Evolutionary conservation across 371 early-diverging fungal genomes (phyloP), one percentile per base, ranked within the genome.

Genomic region (Actinomortierella ambigua): DNA sequence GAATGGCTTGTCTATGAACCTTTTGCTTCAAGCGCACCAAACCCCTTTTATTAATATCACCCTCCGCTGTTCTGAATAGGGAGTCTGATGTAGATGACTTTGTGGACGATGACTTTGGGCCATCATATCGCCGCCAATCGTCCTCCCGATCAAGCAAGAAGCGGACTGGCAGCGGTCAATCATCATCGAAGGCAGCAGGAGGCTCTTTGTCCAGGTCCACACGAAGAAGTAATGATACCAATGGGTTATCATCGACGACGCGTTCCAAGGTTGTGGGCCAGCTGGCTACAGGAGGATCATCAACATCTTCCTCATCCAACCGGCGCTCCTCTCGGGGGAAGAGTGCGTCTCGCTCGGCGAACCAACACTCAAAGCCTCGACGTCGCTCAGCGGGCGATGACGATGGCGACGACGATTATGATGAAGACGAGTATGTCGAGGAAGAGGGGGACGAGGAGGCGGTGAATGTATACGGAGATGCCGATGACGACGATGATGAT

Each of bases 401-500:
- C 23, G 28, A 40, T 27, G 51, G 27, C 42, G 29, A 40, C 20
- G 49, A 48, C 9, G 18, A 49, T 17, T 40, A 14, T 20, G 27
- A 50, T 11, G 67, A 70, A 18, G 59, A 65, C 18, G 66, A 34
- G 11, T 4, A 71, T 42, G 70, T 75, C 55, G 60, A 69, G 56
- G 75, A 77, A 47, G 60, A 75, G 34, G 54, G 62, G 52, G 14
- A 61, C 8, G 65, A 48, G 39, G 27, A 42, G 27, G 51, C 46
- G 22, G 46, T 51, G 20, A 40, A 59, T 24, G 58, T 63, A 14
- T 77, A 77, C 9, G 75, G 59, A 7, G 79, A 58, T 1, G 75
- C 70, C 14, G 79, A 82, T 23, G 77, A 67, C 18, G 75, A 69
- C 11, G 78, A 77, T 39, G 63, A 69, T 14, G 78, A 77, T 39